phyloP scores from a whole-genome alignment of 2,329 filamentous ascomycete genomes.

The Trichophaea hybrida region DNA sequence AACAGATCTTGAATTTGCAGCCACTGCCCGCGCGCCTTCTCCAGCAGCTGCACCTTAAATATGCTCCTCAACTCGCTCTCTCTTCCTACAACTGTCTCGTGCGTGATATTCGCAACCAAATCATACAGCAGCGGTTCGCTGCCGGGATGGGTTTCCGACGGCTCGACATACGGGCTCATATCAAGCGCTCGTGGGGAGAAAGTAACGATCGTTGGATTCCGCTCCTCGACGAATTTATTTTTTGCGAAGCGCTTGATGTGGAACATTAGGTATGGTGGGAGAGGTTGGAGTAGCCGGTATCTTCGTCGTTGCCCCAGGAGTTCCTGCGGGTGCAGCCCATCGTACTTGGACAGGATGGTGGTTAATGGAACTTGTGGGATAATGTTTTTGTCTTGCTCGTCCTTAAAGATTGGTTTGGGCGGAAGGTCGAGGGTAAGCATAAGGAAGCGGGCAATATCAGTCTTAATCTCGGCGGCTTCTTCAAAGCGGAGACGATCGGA shows the following conservation, averaged over 20 bases:
- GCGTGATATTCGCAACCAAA: constrained; percentile 85
- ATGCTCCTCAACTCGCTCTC: constrained; percentile 76
- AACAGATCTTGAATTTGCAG: constrained; percentile 86
- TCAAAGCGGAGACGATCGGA: constrained; percentile 84
- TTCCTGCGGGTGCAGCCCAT: constrained; percentile 74
- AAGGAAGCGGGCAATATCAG: constrained; percentile 65
- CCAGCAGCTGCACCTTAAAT: constrained; percentile 77
- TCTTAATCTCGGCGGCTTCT: constrained; percentile 68
- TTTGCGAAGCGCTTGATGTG: constrained; percentile 94
- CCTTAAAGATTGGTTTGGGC: constrained; percentile 84
- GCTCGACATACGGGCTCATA: constrained; percentile 80
- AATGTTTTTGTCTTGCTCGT: constrained; percentile 86
- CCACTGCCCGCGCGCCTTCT: constrained; percentile 75
- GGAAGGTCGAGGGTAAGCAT: constrained; percentile 89
- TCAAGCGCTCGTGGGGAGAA: constrained; percentile 79
- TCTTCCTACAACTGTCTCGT: constrained; percentile 51
- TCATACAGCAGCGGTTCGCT: constrained; percentile 88
- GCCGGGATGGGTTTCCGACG: constrained; percentile 57
- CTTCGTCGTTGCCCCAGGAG: constrained; percentile 76
- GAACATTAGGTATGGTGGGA: constrained; percentile 82
- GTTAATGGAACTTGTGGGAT: constrained; percentile 79
- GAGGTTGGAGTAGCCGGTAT: constrained; percentile 75
- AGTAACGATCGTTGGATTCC: constrained; percentile 95
- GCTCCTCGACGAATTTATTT: constrained; percentile 92
- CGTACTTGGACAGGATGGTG: constrained; percentile 78